Conservation (phyloP, 805 yeast genomes). For the Schwanniomyces yamadae region DNA sequence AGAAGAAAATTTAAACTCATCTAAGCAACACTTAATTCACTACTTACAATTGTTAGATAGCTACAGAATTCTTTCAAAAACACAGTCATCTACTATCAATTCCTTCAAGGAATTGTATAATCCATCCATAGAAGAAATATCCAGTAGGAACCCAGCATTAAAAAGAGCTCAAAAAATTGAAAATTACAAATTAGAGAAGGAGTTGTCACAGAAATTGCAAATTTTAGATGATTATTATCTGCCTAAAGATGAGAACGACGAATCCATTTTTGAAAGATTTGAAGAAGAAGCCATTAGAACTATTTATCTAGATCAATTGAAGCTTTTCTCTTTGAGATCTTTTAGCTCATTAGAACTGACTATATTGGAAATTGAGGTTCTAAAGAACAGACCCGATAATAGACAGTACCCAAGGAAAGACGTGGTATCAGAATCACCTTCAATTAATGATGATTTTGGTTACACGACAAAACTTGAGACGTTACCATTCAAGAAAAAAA, state of each 20-base stretch:
- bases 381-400: slow-evolving; percentile 42
- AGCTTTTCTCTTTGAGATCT: slow-evolving; percentile 50
- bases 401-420: slow-evolving; percentile 8
- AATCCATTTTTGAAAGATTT: slow-evolving; percentile 25
- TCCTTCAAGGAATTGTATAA: slow-evolving; percentile 36
- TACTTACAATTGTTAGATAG: slow-evolving; percentile 44
- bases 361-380: slow-evolving; percentile 64
- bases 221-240: slow-evolving; percentile 31
- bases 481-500: slow-evolving; percentile 29
- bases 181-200: slow-evolving; percentile 59
- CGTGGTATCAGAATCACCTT: slow-evolving; percentile 6
- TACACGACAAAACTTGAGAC: slow-evolving; percentile 66
- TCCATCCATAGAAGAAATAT: slow-evolving; percentile 42
- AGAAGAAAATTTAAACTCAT: slow-evolving; percentile 23
- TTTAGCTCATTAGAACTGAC: slow-evolving; percentile 57
- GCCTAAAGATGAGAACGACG: slow-evolving; percentile 14
- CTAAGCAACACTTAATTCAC: slow-evolving; percentile 45
- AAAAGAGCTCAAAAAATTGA: slow-evolving; percentile 73
- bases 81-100: slow-evolving; percentile 39
- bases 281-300: slow-evolving; percentile 68
- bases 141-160: slow-evolving; percentile 29
- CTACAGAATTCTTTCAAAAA: slow-evolving; percentile 41
- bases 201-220: slow-evolving; percentile 44
- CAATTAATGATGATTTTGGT: slow-evolving; percentile 32
- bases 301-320: slow-evolving; percentile 55